Conservation (phyloP, 208 protist species). For the Acanthamoeba royreba region DNA sequence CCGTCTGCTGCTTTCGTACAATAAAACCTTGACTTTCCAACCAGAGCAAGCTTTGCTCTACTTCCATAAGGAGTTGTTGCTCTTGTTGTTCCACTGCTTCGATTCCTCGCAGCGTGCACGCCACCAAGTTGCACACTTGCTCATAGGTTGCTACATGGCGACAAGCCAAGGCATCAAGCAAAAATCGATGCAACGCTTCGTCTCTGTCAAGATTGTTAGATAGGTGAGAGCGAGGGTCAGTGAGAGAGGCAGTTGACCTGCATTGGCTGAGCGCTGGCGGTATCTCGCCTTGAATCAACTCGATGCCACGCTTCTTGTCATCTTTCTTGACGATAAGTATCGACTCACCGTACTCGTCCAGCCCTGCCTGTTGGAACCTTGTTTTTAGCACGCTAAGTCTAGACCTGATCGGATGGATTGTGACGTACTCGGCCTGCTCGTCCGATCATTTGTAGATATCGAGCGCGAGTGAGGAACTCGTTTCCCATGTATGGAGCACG, state of each 20-base stretch:
- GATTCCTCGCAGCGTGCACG: background rate
- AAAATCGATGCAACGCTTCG: background rate
- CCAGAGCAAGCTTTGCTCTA: background rate
- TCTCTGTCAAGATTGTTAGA: background rate
- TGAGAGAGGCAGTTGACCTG: background rate
- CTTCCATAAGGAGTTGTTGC: background rate
- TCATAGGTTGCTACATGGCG: background rate
- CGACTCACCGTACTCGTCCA: background rate
- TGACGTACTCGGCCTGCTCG: slow-evolving; percentile 54
- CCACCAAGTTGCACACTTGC: background rate
- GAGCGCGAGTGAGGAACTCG: background rate
- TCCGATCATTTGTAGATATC: slow-evolving; percentile 56
- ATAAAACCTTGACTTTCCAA: background rate
- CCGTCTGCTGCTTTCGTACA: background rate
- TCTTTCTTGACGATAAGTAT: background rate
- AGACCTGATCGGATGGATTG: background rate
- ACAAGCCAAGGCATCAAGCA: background rate
- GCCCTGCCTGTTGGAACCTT: background rate
- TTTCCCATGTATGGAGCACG: slow-evolving; percentile 30
- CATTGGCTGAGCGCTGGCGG: background rate
- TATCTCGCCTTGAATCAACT: background rate
- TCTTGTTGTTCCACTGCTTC: background rate
- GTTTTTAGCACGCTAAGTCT: background rate
- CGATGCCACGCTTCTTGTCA: background rate
- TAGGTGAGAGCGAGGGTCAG: background rate